These are phyloP conservation scores for Coemansia aciculifera DNA, from an alignment of 192 early-diverging fungal genomes.

Conservation along the genomic window DNA sequence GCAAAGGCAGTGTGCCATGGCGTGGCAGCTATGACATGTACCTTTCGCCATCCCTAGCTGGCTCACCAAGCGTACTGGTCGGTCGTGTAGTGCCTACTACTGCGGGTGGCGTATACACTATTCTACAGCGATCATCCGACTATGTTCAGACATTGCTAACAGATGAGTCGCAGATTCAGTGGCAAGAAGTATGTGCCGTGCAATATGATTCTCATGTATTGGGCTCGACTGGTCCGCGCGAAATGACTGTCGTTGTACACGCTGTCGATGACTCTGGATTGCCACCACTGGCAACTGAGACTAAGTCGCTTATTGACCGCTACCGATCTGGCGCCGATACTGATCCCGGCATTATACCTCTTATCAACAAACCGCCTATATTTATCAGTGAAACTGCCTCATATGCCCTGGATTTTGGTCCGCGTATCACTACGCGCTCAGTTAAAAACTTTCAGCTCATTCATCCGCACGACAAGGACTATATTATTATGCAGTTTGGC, in stretches of 20 bases:
- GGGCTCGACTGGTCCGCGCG: constrained; percentile 88
- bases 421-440: constrained; percentile 81
- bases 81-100: constrained; percentile 68
- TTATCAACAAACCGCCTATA: constrained; percentile 91
- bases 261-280: constrained; percentile 18
- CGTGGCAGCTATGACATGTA: constrained; percentile 18
- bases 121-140: constrained; percentile 62
- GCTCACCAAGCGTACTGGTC: not conserved
- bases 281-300: not conserved
- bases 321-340: constrained; percentile 14
- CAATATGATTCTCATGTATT: constrained; percentile 86
- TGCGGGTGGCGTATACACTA: constrained; percentile 77
- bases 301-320: constrained; percentile 6
- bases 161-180: not conserved
- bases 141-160: constrained; percentile 24
- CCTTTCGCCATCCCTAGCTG: not conserved
- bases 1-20: constrained; percentile 3
- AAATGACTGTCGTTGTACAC: constrained; percentile 81
- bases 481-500: constrained; percentile 95
- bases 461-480: constrained; percentile 88
- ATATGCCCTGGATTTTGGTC: constrained; percentile 93
- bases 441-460: constrained; percentile 99
- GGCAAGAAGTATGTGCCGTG: constrained; percentile 56
- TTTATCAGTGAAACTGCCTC: constrained; percentile 89
- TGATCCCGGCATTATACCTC: constrained; percentile 65